Percentiles rank a stretch among this genome's conserved stretches.
phyloP scores from a whole-genome alignment of 306 rosid genomes.

The Cyamopsis tetragonoloba region DNA sequence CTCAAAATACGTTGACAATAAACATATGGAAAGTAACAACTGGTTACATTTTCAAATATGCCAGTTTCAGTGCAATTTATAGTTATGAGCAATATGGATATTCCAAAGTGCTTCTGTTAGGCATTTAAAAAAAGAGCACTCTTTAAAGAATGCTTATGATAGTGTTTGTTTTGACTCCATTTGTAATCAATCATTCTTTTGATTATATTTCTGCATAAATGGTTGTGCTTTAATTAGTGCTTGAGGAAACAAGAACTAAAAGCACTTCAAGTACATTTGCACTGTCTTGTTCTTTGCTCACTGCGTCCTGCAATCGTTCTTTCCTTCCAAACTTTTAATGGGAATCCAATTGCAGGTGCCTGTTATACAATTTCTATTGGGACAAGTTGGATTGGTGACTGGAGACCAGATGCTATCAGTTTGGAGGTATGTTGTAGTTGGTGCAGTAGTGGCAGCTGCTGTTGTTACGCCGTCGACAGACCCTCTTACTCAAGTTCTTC shows the following conservation, averaged over 20 bases:
- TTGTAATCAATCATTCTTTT: neutral
- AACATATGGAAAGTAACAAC: neutral
- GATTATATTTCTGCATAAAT: neutral
- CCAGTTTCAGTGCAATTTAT: neutral
- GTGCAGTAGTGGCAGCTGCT: constrained; percentile 90
- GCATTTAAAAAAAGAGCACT: neutral
- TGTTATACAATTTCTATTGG: constrained; percentile 73
- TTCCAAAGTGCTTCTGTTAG: neutral
- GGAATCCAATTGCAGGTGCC: constrained; percentile 59
- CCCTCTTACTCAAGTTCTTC: constrained; percentile 85
- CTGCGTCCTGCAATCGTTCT: neutral
- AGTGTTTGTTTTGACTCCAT: neutral
- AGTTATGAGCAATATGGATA: neutral
- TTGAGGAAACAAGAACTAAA: constrained; percentile 6
- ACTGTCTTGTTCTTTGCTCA: neutral
- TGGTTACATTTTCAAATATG: neutral
- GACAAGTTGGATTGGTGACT: constrained; percentile 78
- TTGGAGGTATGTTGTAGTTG: constrained; percentile 97
- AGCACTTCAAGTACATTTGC: neutral
- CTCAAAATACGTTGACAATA: neutral
- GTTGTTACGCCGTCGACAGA: constrained; percentile 86
- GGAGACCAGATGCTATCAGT: constrained; percentile 94
- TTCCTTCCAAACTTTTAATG: neutral
- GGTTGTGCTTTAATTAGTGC: neutral
- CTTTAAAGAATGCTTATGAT: neutral